Evolutionary conservation across 2,329 filamentous ascomycete genomes (phyloP), one percentile per base, ranked within the genome.

Genomic region (Xylaria hypoxylon): DNA sequence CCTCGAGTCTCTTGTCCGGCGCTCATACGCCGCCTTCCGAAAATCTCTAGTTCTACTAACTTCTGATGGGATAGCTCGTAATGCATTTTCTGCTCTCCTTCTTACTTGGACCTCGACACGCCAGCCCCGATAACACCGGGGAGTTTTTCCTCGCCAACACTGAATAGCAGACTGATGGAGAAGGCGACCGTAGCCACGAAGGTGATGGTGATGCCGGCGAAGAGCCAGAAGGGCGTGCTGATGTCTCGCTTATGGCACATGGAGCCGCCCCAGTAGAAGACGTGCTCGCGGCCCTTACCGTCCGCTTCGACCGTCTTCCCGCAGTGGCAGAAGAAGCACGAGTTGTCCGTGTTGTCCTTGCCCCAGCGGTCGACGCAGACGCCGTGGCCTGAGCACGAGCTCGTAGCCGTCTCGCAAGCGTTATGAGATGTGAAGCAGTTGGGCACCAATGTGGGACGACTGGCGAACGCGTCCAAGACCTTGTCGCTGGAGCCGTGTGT

Each of bases 41-140:
- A 24, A 15, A 38, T 17, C 19, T 22, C 44, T 6, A 31, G 7
- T 22, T 52, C n/a, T 42, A 57, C 22, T 15, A 22, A 40, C 33
- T 3, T 42, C 11, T 35, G n/a, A 5, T 4, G 3, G 5, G 1
- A 48, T 28, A 53, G 11, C 13, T 35, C 28, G 11, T 26, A 19
- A 48, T 31, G n/a, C 33, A 11, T 22, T 19, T 19, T 17, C 33
- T 35, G 17, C 19, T 31, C 26, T 17, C 33, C 13, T 2, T 13
- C 15, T 65, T 82, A 87, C 79, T 90, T 93, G 38, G 89, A 71
- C 61, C 76, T 87, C 70, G 91, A 92, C 42, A 99, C 95, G 70
- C 96, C 96, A 53, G 96, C 96, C n/a, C 94, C 93, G 79, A 99
- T 94, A 8, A 99, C 95, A 73, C 94, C 94, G 0, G 96, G 96